Base-by-base conservation (phyloP, 177 flowering plant genomes). In the Vitis hybrid region DNA sequence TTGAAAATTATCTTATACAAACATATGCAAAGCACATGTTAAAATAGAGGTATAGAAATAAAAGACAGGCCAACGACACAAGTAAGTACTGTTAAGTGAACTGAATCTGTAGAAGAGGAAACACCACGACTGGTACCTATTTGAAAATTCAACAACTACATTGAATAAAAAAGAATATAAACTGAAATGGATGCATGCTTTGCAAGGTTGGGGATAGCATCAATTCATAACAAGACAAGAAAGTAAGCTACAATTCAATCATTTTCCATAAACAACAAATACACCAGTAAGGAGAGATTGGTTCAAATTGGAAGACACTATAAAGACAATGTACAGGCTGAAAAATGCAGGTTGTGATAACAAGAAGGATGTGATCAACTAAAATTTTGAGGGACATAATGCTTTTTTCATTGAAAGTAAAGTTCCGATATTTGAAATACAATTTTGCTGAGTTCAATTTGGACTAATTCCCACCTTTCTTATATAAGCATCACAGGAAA, bases 1-100 rank as follows among this genome's bases (percentile, higher is more conserved):
- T 62, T 62, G 45, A 39, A 51, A 49, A 17, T 50, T 59, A 74
- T 13, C 26, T 30, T 50, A 66, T 15, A 49, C 3, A 48, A 65
- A 61, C 32, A 65, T 45, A 55, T 10, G 11, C 18, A 32, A 14
- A 59, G 15, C 5, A 32, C 51, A 54, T 32, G 59, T 15, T 45
- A 15, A 56, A 45, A 17, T 26, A n/a, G 49, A 39, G 11, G 52
- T 9, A 48, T 7, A 17, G 13, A 21, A 34, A 12, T 10, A 62
- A 32, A 13, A 30, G 60, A 60, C 3, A 12, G 51, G 3, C 54
- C 58, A 52, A 39, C 1, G 2, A 30, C 3, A 21, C 14, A 13
- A 26, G 30, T 0, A 26, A 0, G 30, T 26, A 26, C 30, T 13
- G 34, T 2, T 62, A 13, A 15, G 39, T 4, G 51, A 52, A 9